Base-by-base conservation (phyloP, 2,329 filamentous ascomycete species). In the Colletotrichum plurivorum region DNA sequence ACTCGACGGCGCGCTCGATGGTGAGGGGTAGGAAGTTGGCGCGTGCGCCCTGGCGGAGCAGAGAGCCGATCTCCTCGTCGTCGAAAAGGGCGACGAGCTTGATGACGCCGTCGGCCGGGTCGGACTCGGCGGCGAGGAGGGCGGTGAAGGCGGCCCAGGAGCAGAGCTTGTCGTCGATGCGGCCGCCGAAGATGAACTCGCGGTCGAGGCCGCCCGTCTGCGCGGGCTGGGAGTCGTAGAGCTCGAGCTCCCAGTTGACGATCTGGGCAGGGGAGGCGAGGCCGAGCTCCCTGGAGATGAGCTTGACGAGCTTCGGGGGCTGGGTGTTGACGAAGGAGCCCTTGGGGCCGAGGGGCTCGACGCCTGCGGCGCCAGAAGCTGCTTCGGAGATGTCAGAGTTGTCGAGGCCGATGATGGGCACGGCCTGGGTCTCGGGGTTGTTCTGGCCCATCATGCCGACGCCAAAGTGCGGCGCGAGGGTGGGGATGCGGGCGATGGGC, bases 91-190 rank as follows among this genome's bases (percentile, higher is more conserved):
- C 94, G 43, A 96, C 93, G 63, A 98, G 86, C 82, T 97, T 97
- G 80, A 98, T 90, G 62, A 92, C 88, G n/a, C 90, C 87, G 69
- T 92, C 88, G 10, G 84, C 78, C 1, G 87, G 83, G 73, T 80
- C 84, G 46, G 86, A 82, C 13, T 88, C 84, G 18, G 91, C 89
- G 57, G 92, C 90, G 31, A 98, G 85, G 0, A 99, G 90, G 4
- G 90, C 95, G 79, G 95, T 91, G 60, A 98, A 87, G 8, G 96
- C 95, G 8, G 94, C 90, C 91, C 94, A 98, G 39, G 93, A 97
- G 86, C 96, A 98, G 54, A 99, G 91, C 85, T 98, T 98, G 83
- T 99, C 96, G 78, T 99, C 96, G 73, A 98, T 96, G 62, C 96
- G 92, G 67, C 95, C 95, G 9, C 94, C 95, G 73, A 95, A 97